Evolutionary conservation across 352 stramenopile species (phyloP).

Genomic region (Phytophthora ramorum): DNA sequence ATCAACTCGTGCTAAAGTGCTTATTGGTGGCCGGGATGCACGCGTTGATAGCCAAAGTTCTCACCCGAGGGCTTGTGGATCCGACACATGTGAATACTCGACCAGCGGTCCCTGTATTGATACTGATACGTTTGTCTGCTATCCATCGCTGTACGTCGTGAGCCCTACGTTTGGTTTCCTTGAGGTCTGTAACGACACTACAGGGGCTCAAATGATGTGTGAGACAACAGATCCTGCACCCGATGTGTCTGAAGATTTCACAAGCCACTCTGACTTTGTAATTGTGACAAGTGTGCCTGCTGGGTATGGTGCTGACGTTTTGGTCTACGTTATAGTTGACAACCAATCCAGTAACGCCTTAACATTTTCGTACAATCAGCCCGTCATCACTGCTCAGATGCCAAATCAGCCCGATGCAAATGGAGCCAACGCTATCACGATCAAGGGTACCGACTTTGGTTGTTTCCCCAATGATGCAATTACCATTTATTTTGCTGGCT

Average conservation of each 20-base stretch:
- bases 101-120: constrained; percentile 67
- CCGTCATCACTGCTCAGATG: constrained; percentile 61
- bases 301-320: constrained; percentile 52
- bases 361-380: constrained; percentile 65
- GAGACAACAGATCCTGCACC: constrained; percentile 3
- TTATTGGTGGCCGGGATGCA: constrained; percentile 66
- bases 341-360: constrained; percentile 58
- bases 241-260: constrained; percentile 41
- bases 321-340: constrained; percentile 58
- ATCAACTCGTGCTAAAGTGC: constrained; percentile 36
- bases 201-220: constrained; percentile 43
- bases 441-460: constrained; percentile 68
- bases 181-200: constrained; percentile 37
- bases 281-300: constrained; percentile 54
- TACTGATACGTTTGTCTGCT: constrained; percentile 49
- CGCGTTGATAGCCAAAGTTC: constrained; percentile 50
- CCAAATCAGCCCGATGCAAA: constrained; percentile 74
- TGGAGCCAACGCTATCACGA: constrained; percentile 63
- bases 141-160: constrained; percentile 51
- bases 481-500: constrained; percentile 47
- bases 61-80: constrained; percentile 43
- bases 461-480: constrained; percentile 71
- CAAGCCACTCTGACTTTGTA: constrained; percentile 54
- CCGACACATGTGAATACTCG: constrained; percentile 43
- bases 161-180: constrained; percentile 41